These are phyloP conservation scores for Tolypocladium endophyticum DNA, from an alignment of 2,329 filamentous ascomycete species.

Conservation along the genomic window DNA sequence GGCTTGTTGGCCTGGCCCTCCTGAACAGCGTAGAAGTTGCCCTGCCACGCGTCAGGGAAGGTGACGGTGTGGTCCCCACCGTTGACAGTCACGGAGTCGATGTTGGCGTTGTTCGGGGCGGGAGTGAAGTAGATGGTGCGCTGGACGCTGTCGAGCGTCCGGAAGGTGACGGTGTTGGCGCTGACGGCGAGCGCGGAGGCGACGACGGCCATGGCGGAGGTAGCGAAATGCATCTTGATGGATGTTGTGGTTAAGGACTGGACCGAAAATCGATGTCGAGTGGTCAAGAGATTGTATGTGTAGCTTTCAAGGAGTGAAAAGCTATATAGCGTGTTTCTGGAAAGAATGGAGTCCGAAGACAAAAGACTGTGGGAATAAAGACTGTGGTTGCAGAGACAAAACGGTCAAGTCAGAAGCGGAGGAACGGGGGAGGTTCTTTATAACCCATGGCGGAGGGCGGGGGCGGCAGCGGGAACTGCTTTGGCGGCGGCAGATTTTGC, in stretches of 20 bases:
- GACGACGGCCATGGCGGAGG: constrained; percentile 30
- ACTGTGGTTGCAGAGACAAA: not conserved
- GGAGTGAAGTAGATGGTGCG: constrained; percentile 42
- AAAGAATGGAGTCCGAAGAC: constrained; percentile 12
- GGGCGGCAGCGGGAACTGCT: not conserved
- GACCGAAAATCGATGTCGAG: not conserved
- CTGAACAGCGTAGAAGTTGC: constrained; percentile 40
- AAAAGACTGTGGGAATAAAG: not conserved
- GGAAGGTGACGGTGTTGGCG: constrained; percentile 45
- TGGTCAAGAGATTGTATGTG: constrained; percentile 3
- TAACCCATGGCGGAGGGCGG: constrained; percentile 1
- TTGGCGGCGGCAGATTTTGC: not conserved
- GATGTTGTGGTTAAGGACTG: constrained; percentile 8
- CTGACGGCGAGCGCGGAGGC: constrained; percentile 30
- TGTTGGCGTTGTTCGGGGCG: constrained; percentile 5
- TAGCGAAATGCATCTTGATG: constrained; percentile 44
- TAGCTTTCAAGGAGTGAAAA: constrained; percentile 8
- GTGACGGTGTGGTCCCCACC: constrained; percentile 26
- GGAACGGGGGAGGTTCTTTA: constrained; percentile 16
- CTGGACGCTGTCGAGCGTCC: constrained; percentile 41
- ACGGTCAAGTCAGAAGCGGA: constrained; percentile 4
- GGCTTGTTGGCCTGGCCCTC: constrained; percentile 28
- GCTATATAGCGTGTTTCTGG: constrained; percentile 8
- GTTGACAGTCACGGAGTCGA: constrained; percentile 28
- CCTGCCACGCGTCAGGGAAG: constrained; percentile 33